Conservation (phyloP, 345 rosid genomes). For the Euphorbia pulcherrima region DNA sequence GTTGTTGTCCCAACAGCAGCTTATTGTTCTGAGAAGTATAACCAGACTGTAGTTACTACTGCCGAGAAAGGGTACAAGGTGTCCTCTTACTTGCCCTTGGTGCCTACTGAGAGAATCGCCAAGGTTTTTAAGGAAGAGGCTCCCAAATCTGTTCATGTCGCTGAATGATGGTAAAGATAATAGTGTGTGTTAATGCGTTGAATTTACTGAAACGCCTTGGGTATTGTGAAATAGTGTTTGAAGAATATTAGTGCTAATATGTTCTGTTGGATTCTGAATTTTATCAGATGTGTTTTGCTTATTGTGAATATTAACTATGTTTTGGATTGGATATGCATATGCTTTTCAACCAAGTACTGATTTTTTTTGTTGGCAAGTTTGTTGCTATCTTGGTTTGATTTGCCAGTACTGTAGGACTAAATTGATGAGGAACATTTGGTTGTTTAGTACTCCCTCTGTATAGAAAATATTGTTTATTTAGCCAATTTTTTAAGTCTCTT, state of each 20-base stretch:
- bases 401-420: too few species aligned
- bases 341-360: neutral
- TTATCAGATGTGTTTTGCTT: neutral
- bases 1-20: constrained; percentile 76
- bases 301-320: neutral
- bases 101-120: constrained; percentile 80
- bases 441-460: too few species aligned
- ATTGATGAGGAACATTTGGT: too few species aligned
- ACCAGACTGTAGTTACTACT: constrained; percentile 57
- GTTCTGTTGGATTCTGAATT: neutral
- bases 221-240: neutral
- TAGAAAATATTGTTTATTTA: too few species aligned
- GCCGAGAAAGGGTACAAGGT: constrained; percentile 81
- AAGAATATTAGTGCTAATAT: neutral
- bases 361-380: neutral
- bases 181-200: neutral
- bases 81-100: constrained; percentile 67
- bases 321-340: neutral
- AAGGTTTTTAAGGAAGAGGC: constrained; percentile 49
- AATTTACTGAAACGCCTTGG: neutral
- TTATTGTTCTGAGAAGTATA: constrained; percentile 74
- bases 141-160: constrained; percentile 32
- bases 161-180: constrained; percentile 26
- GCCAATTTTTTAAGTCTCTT: too few species aligned
- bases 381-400: neutral